Base-by-base conservation (phyloP, 1,284 basidiomycete species). In the Pseudozyma pruni region DNA sequence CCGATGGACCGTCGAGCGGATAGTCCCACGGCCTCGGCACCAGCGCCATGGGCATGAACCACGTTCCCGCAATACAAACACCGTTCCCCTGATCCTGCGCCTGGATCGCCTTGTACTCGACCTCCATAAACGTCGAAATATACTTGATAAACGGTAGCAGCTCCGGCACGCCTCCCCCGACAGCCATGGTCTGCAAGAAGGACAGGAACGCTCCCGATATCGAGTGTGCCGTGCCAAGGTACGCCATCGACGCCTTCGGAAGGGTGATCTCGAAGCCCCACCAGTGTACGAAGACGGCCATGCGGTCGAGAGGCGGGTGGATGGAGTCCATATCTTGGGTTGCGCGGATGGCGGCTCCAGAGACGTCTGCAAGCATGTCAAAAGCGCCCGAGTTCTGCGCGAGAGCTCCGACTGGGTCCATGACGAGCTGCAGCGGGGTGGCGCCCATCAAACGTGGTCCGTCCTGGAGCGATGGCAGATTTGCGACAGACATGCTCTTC, bases 241-340 rank as follows among this genome's bases (percentile, higher is more conserved):
- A 76, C 11, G 48, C 38, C 72, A 79, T 74, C 3, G 72, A 72
- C 2, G 74, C 56, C 19, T 67, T 54, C 13, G 77, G 77, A 1
- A 79, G 66, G 20, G 76, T 78, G 35, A 79, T 55, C 50, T 79
- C 77, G 19, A 76, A 79, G n/a, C 77, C 77, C 75, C 75, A 79
- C 77, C 77, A 79, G 49, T 76, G 73, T 16, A 78, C 58, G 44
- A 78, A 76, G 66, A 79, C 73, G 45, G 76, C 72, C 74, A 78
- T 69, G 29, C 77, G 68, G 47, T 79, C 77, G 13, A 71, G 46
- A 4, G 77, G 77, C 16, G 75, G 74, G 19, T 68, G 72, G 16
- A 79, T 61, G 8, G 55, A 53, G 34, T 56, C 45, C 69, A 70
- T 72, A 51, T 66, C 66, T 22, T 54, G 48, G 10, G 62, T 71